Percentiles rank a stretch among this genome's conserved stretches.
phyloP scores from a whole-genome alignment of 805 yeast genomes.

The Yamadazyma takamatsuzukensis region DNA sequence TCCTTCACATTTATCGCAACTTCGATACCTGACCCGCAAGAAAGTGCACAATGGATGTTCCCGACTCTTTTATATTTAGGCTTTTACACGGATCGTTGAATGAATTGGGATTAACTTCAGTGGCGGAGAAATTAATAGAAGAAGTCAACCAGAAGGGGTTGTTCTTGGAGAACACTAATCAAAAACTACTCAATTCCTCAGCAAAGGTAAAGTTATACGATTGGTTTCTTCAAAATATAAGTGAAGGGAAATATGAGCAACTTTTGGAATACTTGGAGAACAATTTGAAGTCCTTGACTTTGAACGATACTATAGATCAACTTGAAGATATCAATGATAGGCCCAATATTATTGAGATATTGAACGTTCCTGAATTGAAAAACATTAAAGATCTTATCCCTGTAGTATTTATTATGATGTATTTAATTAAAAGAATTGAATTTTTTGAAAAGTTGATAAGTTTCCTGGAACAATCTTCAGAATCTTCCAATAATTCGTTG shows the following conservation, averaged over 20 bases:
- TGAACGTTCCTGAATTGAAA: constrained; percentile 5
- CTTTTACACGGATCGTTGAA: constrained; percentile 10
- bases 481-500: constrained; percentile 8
- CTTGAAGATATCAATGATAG: constrained; percentile 1
- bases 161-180: constrained; percentile 1
- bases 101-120: constrained; percentile 10
- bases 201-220: constrained; percentile 8
- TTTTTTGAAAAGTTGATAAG: constrained; percentile 18
- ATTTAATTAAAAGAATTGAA: constrained; percentile 21
- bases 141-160: constrained; percentile 11
- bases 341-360: constrained; percentile 1
- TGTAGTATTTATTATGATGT: constrained; percentile 13
- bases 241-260: constrained; percentile 7
- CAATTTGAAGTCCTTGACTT: constrained; percentile 8
- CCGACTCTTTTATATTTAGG: constrained; percentile 12
- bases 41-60: constrained; percentile 11
- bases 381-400: constrained; percentile 3
- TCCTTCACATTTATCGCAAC: no score
- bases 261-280: constrained; percentile 7
- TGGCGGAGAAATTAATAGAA: constrained; percentile 11
- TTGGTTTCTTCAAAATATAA: constrained; percentile 7
- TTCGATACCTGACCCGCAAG: no score
- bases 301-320: no score
- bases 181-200: constrained; percentile 4
- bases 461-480: constrained; percentile 5